Base-by-base conservation (phyloP, 176 grass and related monocot species). In the Neostapfia colusana region DNA sequence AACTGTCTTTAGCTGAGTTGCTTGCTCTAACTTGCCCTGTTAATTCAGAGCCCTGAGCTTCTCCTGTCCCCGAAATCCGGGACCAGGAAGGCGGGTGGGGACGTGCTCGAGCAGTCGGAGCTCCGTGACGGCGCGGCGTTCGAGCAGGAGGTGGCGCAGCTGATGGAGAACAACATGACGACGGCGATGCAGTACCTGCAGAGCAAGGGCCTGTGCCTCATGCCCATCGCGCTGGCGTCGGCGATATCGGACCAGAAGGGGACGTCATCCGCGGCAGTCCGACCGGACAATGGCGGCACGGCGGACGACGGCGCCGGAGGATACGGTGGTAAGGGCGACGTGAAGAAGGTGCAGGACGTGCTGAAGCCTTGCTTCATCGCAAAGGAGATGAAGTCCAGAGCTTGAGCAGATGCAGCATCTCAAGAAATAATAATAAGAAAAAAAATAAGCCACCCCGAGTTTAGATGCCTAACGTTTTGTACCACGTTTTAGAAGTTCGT, bases 161-260 rank as follows among this genome's bases (percentile, higher is more conserved):
- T 94, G 54, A 90, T 94, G 92, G 92, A 94, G 79, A 53, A 63
- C 26, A 82, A 84, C 54, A 77, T 94, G 92, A 87, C 84, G 26
- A 67, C 83, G 39, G 88, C 88, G 28, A 94, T 94, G 92, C 88
- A 91, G 79, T 94, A 88, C 85, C 79, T 94, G 35, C 92, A 88
- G 57, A 85, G 74, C 69, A 94, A 94, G 82, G 92, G 88, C 27
- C 65, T 91, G 38, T 48, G 82, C 78, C 85, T 91, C 76, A 88
- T 94, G 92, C 92, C 88, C 10, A 67, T 94, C 48, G 84, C 82
- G 23, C 80, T 90, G 40, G 85, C 92, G 36, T 86, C 88, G 7
- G 85, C 85, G 2, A 84, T 94, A 16, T 88, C 82, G 23, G 46
- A 48, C 28, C 86, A 93, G 37, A 92, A 89, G 65, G 86, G 83